Conservation (phyloP, 805 yeast genomes). For the Maudiozyma saulgeensis region DNA sequence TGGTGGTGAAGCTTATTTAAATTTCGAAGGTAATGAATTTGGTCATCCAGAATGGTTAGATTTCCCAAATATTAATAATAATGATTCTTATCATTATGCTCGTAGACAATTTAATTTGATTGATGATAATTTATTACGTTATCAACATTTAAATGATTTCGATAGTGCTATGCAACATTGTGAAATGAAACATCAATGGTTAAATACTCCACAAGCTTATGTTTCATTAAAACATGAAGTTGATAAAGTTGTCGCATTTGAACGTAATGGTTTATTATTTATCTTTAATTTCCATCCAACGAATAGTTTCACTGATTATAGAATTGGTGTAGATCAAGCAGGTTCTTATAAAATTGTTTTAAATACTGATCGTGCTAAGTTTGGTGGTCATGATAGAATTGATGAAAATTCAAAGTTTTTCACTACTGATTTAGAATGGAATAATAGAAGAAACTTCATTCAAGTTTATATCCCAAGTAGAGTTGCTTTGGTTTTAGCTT, state of each 20-base stretch:
- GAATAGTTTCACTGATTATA: constrained; percentile 72
- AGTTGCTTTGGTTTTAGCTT: constrained; percentile 52
- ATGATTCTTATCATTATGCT: constrained; percentile 84
- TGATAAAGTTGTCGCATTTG: constrained; percentile 84
- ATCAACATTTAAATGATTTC: constrained; percentile 68
- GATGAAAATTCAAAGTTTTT: constrained; percentile 46
- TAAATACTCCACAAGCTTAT: constrained; percentile 66
- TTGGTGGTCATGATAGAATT: constrained; percentile 77
- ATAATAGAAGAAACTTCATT: constrained; percentile 61
- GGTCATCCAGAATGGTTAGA: constrained; percentile 99
- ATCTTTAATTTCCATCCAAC: constrained; percentile 87
- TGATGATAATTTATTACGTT: constrained; percentile 71
- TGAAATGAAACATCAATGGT: constrained; percentile 64
- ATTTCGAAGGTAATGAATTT: constrained; percentile 95
- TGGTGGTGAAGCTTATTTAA: constrained; percentile 96
- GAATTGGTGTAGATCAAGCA: constrained; percentile 76
- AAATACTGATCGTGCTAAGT: constrained; percentile 59
- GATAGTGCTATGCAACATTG: constrained; percentile 76
- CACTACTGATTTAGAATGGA: constrained; percentile 75
- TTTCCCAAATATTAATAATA: constrained; percentile 86
- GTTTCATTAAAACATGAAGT: constrained; percentile 80
- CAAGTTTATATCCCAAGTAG: constrained; percentile 80
- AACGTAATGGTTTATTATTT: constrained; percentile 76
- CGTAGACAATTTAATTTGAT: constrained; percentile 87
- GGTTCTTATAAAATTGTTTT: constrained; percentile 71